These are phyloP conservation scores for Blastobotrys malaysiensis DNA, from an alignment of 1,139 yeast genomes.

Conservation along the genomic window DNA sequence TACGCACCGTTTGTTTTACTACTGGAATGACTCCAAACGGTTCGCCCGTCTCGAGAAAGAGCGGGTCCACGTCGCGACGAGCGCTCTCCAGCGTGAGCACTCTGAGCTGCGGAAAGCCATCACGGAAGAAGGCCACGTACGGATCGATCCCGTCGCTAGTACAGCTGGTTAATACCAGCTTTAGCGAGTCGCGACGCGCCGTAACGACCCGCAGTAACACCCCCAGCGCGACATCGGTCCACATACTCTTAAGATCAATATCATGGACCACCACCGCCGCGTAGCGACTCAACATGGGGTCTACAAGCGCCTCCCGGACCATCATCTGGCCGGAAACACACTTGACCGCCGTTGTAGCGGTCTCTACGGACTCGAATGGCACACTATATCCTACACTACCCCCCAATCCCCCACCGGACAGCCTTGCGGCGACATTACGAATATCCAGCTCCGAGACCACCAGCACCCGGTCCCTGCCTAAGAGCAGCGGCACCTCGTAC, in stretches of 20 bases:
- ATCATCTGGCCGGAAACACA: constrained; percentile 77
- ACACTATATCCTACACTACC: constrained; percentile 47
- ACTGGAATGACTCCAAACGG: not conserved
- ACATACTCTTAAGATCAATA: constrained; percentile 77
- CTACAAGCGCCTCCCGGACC: constrained; percentile 62
- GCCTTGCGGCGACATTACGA: not conserved
- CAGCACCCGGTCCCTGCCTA: not conserved
- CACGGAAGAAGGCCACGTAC: not conserved
- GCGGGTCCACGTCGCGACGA: not conserved
- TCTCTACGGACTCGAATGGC: constrained; percentile 58
- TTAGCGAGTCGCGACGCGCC: constrained; percentile 33
- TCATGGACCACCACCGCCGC: constrained; percentile 79
- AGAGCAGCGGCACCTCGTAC: not conserved
- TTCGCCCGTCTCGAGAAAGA: not conserved
- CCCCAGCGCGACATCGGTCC: constrained; percentile 73
- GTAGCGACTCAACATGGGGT: constrained; percentile 57
- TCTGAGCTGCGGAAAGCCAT: not conserved
- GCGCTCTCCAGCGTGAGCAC: not conserved
- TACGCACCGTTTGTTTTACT: not conserved
- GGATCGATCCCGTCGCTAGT: constrained; percentile 35
- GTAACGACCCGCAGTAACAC: constrained; percentile 47
- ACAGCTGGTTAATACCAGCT: constrained; percentile 38
- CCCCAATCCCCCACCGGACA: not conserved
- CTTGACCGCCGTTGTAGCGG: constrained; percentile 52
- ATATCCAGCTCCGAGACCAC: constrained; percentile 31